phyloP scores from a whole-genome alignment of 1,139 yeast species.

The Cylindricascospora bacillispora region DNA sequence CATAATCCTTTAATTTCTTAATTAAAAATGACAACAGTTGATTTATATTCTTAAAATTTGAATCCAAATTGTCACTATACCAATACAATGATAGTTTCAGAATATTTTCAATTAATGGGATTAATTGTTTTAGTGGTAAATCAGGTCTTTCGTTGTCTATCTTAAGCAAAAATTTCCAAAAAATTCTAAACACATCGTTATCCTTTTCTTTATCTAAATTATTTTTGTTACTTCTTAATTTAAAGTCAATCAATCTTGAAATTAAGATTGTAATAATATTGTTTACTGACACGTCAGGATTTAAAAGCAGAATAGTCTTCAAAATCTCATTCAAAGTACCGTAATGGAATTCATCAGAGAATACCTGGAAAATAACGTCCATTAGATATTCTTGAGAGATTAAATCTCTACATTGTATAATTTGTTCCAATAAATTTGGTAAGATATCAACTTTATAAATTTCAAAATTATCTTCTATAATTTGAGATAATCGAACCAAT shows the following conservation, averaged over 20 bases:
- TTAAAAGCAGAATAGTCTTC: constrained; percentile 51
- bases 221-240: constrained; percentile 20
- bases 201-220: constrained; percentile 1
- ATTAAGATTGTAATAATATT: constrained; percentile 58
- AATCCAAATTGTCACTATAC: constrained; percentile 50
- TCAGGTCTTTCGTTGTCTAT: constrained; percentile 48
- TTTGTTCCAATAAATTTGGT: constrained; percentile 78
- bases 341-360: constrained; percentile 86
- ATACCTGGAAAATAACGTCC: constrained; percentile 85
- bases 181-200: constrained; percentile 38
- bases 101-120: constrained; percentile 52
- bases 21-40: too few species aligned
- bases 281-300: constrained; percentile 56
- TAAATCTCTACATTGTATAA: constrained; percentile 82
- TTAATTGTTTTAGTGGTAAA: constrained; percentile 50
- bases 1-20: too few species aligned
- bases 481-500: constrained; percentile 75
- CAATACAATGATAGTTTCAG: constrained; percentile 52
- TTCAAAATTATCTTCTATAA: constrained; percentile 50
- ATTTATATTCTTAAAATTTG: constrained; percentile 39
- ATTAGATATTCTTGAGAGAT: constrained; percentile 84
- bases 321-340: constrained; percentile 58
- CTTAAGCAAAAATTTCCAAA: constrained; percentile 52
- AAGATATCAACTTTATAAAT: constrained; percentile 55
- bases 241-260: constrained; percentile 57